These are phyloP conservation scores for Penicillium atrosanguineum DNA, from an alignment of 495 filamentous ascomycete genomes.

Conservation along the genomic window DNA sequence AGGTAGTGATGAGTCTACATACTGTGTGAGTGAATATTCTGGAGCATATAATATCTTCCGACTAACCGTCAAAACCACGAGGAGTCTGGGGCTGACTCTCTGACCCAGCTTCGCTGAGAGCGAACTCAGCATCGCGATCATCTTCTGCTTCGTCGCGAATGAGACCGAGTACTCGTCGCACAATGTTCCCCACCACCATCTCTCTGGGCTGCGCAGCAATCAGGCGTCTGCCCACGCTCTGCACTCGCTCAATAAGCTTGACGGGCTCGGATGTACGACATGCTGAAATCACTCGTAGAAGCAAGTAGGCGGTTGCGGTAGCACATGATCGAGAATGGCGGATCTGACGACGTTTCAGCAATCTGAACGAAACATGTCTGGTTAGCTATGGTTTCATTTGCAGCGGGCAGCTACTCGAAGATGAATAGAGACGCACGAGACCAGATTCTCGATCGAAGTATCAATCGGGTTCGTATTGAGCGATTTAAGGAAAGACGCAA, in stretches of 20 bases:
- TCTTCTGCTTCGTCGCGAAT: constrained; percentile 89
- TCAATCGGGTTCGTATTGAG: constrained; percentile 71
- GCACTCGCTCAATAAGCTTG: constrained; percentile 74
- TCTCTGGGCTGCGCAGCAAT: constrained; percentile 81
- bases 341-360: constrained; percentile 88
- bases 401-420: not conserved
- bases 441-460: constrained; percentile 73
- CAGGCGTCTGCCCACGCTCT: constrained; percentile 69
- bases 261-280: constrained; percentile 64
- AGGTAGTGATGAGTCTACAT: constrained; percentile 32
- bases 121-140: constrained; percentile 65
- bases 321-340: constrained; percentile 83
- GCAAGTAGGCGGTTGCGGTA: constrained; percentile 81
- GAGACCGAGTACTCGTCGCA: constrained; percentile 81
- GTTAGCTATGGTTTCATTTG: constrained; percentile 13
- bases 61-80: constrained; percentile 38
- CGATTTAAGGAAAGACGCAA: constrained; percentile 73
- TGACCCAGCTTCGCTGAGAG: constrained; percentile 49
- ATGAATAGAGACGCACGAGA: constrained; percentile 58
- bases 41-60: constrained; percentile 10
- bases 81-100: constrained; percentile 52
- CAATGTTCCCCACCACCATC: constrained; percentile 89
- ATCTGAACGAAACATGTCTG: constrained; percentile 43
- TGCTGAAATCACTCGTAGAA: constrained; percentile 76
- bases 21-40: constrained; percentile 10